Base-by-base conservation (phyloP, 2,329 filamentous ascomycete species). In the Diaporthe helianthi region DNA sequence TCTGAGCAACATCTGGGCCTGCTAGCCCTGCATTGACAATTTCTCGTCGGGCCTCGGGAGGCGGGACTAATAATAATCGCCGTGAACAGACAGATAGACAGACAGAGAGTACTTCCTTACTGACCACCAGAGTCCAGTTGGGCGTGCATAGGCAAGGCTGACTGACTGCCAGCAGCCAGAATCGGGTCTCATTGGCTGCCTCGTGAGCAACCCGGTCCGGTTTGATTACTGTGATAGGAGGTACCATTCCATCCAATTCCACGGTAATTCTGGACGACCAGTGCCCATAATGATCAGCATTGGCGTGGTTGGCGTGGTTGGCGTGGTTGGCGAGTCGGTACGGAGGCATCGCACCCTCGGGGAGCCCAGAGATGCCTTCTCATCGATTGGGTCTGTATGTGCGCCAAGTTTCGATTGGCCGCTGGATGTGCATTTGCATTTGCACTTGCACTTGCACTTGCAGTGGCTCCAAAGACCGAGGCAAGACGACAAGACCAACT, bases 191-290 rank as follows among this genome's bases (percentile, higher is more conserved):
- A 70, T 70, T 70, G 68, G 68, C 19, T 26, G 68, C 68, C 68
- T 70, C 51, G 68, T 68, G 64, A 49, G 38, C 17, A n/a, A 17
- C 24, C 31, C 55, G 13, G 33, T 41, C 36, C 12, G 31, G 46
- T 67, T 69, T 67, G 64, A 61, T 69, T 61, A 61, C 46, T 53
- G 33, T 31, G 63, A 67, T 53, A n/a, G 53, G 54, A 68, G 44
- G 58, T 44, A n/a, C 58, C 58, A 63, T 63, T 58, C 54, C 44
- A 67, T 51, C 41, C 53, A 69, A 61, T 69, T 61, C 68, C 53
- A 69, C 51, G 38, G 44, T 36, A 36, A 33, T 64, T 68, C 66
- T 68, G 36, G 66, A 64, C 38, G 66, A 4, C n/a, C 55, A 51
- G 54, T 44, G 54, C 66, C 52, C 66, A 61, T 52, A 33, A 53